Conservation (phyloP, 345 rosid species). For the Gossypium anomalum region DNA sequence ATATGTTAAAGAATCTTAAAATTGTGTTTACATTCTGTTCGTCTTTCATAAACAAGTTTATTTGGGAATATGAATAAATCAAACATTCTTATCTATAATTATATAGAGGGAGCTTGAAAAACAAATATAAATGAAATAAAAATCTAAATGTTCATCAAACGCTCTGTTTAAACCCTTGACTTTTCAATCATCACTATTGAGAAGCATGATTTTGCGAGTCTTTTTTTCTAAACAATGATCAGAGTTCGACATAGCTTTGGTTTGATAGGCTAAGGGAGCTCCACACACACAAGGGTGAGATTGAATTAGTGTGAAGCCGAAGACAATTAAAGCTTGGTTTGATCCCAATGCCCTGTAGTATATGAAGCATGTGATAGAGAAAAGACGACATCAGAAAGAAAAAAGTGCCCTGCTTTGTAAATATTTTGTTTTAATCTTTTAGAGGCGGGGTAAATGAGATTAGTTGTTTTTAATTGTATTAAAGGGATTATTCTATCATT, state of each 20-base stretch:
- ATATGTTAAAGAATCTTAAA: background rate
- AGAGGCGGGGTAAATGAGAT: background rate
- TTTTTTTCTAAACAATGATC: background rate
- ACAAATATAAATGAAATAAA: too few relatives aligned
- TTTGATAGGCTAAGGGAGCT: slow-evolving; percentile 12
- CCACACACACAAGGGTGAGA: slow-evolving; percentile 10
- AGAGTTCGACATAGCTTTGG: too few relatives aligned
- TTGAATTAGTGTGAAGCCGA: slow-evolving; percentile 17
- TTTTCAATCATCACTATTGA: background rate
- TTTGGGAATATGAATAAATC: too few relatives aligned
- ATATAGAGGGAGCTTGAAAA: too few relatives aligned
- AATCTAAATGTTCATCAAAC: too few relatives aligned
- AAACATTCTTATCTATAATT: too few relatives aligned
- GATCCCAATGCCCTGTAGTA: background rate
- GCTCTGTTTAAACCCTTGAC: too few relatives aligned
- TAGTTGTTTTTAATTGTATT: background rate
- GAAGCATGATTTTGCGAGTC: background rate
- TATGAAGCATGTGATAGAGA: background rate
- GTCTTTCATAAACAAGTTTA: background rate
- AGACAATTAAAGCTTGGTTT: background rate
- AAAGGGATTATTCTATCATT: too few relatives aligned
- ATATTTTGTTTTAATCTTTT: background rate
- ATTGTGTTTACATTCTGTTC: background rate
- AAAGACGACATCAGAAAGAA: background rate
- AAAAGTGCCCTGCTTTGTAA: background rate